Evolutionary conservation across 2,329 filamentous ascomycete species (phyloP).

Genomic region (Xylariales sp.): DNA sequence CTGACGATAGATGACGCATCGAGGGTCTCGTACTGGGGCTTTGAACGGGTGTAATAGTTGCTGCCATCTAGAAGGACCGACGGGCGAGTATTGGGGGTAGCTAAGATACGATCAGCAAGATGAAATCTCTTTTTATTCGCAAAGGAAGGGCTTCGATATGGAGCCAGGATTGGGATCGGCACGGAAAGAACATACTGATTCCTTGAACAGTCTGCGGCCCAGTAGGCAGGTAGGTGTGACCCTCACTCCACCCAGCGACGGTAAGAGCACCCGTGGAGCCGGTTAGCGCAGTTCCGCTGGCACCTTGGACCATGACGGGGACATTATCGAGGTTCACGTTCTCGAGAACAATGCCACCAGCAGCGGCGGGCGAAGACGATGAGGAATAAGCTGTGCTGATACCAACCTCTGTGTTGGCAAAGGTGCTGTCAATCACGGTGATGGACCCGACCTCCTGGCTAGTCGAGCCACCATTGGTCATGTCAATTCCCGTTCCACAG

Average conservation of each 20-base stretch:
- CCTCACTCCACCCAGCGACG: slow-evolving; percentile 63
- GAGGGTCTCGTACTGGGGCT: slow-evolving; percentile 65
- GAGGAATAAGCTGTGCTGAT: slow-evolving; percentile 58
- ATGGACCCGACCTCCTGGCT: slow-evolving; percentile 64
- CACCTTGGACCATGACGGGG: slow-evolving; percentile 32
- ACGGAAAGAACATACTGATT: slow-evolving; percentile 12
- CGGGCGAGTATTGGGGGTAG: slow-evolving; percentile 44
- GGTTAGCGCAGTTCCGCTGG: slow-evolving; percentile 43
- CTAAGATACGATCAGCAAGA: no score
- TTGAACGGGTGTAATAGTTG: slow-evolving; percentile 59
- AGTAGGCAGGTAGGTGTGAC: slow-evolving; percentile 53
- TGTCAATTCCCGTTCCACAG: slow-evolving; percentile 57
- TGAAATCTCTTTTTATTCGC: no score
- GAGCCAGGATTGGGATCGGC: no score
- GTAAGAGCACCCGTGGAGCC: slow-evolving; percentile 49
- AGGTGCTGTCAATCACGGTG: slow-evolving; percentile 64
- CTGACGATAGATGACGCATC: slow-evolving; percentile 54
- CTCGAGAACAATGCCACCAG: slow-evolving; percentile 55
- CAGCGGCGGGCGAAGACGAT: slow-evolving; percentile 34
- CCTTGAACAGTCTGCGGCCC: slow-evolving; percentile 43
- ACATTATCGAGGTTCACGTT: slow-evolving; percentile 35
- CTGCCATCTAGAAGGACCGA: slow-evolving; percentile 44
- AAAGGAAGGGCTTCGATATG: no score
- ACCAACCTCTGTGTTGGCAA: slow-evolving; percentile 59
- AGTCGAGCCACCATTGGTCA: slow-evolving; percentile 43